These are phyloP conservation scores for Penicillium cinerascens DNA, from an alignment of 495 filamentous ascomycete species.

Conservation along the genomic window DNA sequence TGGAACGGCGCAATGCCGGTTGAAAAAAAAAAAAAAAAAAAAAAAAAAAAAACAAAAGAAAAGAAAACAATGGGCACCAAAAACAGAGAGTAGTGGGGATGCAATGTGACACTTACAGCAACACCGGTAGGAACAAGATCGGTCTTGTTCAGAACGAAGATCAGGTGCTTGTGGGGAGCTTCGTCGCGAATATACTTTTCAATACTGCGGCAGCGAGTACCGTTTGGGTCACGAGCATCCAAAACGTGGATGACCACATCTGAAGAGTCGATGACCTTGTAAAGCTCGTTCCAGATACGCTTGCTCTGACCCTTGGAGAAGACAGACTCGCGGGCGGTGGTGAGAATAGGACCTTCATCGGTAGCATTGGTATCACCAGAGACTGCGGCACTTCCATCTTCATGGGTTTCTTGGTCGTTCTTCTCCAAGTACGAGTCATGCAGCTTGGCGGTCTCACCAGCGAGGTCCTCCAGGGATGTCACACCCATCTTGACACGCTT, in stretches of 20 bases:
- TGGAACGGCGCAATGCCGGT: slow-evolving; percentile 44
- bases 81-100: slow-evolving; percentile 4
- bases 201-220: slow-evolving; percentile 81
- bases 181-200: slow-evolving; percentile 94
- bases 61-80: slow-evolving; percentile 3
- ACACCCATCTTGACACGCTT: slow-evolving; percentile 89
- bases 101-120: slow-evolving; percentile 68
- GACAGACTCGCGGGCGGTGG: slow-evolving; percentile 77
- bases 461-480: slow-evolving; percentile 74
- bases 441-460: slow-evolving; percentile 69
- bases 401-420: slow-evolving; percentile 64
- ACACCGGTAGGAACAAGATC: slow-evolving; percentile 91
- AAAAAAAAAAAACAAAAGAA: slow-evolving; percentile 14
- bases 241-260: slow-evolving; percentile 94
- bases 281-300: slow-evolving; percentile 98
- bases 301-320: slow-evolving; percentile 93
- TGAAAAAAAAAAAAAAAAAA: slow-evolving; percentile 12
- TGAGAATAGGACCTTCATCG: slow-evolving; percentile 47
- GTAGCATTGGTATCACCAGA: slow-evolving; percentile 49
- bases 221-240: slow-evolving; percentile 86
- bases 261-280: slow-evolving; percentile 95
- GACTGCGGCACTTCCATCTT: slow-evolving; percentile 62
- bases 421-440: slow-evolving; percentile 77
- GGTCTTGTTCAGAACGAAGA: slow-evolving; percentile 93
- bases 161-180: slow-evolving; percentile 90